Evolutionary conservation across 129 eudicot genomes (phyloP), one percentile per base, ranked within the genome.

Genomic region (Deinandra increscens): DNA sequence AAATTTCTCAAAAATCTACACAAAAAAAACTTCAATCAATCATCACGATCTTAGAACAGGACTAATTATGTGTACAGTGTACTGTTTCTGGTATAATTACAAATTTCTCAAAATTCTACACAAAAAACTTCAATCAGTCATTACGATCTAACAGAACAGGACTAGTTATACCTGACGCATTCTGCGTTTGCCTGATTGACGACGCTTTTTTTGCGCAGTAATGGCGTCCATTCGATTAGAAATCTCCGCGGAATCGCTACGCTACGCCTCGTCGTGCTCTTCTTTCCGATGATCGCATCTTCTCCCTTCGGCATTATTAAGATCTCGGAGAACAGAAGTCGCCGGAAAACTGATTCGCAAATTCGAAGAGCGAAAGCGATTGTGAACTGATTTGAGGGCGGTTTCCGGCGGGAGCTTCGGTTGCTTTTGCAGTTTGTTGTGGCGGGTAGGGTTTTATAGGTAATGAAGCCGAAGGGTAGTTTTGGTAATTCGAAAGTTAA

Each of bases 201-300:
- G 91, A 53, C 98, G 95, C 77, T 93, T 93, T 79, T 92, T 92
- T 48, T 95, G 83, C 64, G 98, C 98, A 78, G 89, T 89, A 56
- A 93, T 80, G 76, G 91, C 74, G 63, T 95, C 99, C 9, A 93
- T 78, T 60, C 99, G 99, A 71, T 75, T 62, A 7, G 97, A 89
- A 41, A 89, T 92, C 60, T 81, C 81, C 0, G 78, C 43, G 9
- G 97, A 66, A 29, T 88, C 89, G 38, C 78, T 83, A 3, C 84
- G 77, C 54, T n/a, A n/a, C 68, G 19, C 78, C 89, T 93, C 70
- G 77, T 85, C 11, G 81, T 44, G 60, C 77, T 87, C 87, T 81
- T 86, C 77, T 86, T 85, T 63, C 87, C 80, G 56, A 31, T 12
- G 0, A 81, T 70, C 0, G 85, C 80, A 64, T 91, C 96, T 42